These are phyloP conservation scores for Diplodia mutila DNA, from an alignment of 2,329 filamentous ascomycete genomes.

Conservation along the genomic window DNA sequence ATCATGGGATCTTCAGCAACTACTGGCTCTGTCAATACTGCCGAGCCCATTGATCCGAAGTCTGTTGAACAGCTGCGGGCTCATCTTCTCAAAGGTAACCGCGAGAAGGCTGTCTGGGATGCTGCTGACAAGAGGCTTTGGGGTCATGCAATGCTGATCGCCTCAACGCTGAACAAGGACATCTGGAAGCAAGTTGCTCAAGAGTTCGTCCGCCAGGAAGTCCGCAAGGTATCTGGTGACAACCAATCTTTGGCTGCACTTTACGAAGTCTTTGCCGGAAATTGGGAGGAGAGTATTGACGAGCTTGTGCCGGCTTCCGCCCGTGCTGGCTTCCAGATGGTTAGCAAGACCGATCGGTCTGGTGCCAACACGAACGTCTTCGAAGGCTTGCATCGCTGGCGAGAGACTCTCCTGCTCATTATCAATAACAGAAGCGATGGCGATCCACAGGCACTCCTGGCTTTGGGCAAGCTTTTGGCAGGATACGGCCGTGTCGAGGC, in stretches of 20 bases:
- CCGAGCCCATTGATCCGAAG: conserved; percentile 71
- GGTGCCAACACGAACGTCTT: conserved; percentile 71
- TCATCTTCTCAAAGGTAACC: conserved; percentile 75
- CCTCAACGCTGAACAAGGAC: conserved; percentile 72
- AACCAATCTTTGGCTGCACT: conserved; percentile 88
- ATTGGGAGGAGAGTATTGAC: conserved; percentile 91
- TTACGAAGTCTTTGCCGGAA: conserved; percentile 93
- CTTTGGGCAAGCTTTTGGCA: conserved; percentile 79
- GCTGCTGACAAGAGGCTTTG: conserved; percentile 92
- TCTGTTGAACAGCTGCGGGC: conserved; percentile 74
- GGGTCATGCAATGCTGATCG: conserved; percentile 94
- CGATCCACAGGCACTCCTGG: conserved; percentile 75
- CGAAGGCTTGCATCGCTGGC: conserved; percentile 90
- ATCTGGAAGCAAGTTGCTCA: conserved; percentile 92
- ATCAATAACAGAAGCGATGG: conserved; percentile 84
- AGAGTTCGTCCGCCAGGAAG: conserved; percentile 93
- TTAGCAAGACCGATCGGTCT: conserved; percentile 71
- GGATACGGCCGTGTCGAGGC: conserved; percentile 89
- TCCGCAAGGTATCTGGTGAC: conserved; percentile 77
- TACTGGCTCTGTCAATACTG: conserved; percentile 38
- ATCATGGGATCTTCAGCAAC: conserved; percentile 33
- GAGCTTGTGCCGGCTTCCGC: conserved; percentile 93
- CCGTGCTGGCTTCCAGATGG: conserved; percentile 86
- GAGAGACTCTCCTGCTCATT: conserved; percentile 83
- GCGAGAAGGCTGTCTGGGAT: conserved; percentile 90